Evolutionary conservation across 345 rosid genomes (phyloP).

Genomic region (Camelina laxa): DNA sequence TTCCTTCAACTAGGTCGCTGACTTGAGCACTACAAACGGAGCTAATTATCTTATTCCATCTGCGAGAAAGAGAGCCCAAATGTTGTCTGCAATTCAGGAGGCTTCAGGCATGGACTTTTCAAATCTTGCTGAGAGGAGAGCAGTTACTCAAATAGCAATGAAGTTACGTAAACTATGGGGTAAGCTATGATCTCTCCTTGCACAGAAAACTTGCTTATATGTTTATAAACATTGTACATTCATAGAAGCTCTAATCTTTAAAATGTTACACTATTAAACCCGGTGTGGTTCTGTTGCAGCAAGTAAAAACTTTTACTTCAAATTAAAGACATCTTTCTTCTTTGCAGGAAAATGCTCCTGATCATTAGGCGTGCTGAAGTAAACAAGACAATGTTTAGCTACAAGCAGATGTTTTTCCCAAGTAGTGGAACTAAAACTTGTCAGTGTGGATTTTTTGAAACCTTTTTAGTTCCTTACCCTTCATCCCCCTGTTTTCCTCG

Average conservation of each 20-base stretch:
- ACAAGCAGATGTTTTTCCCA: neutral
- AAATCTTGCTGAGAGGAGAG: slow-evolving; percentile 67
- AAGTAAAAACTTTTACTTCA: neutral
- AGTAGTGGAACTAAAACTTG: neutral
- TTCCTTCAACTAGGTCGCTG: slow-evolving; percentile 61
- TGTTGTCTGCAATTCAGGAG: slow-evolving; percentile 77
- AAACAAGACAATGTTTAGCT: slow-evolving; percentile 16
- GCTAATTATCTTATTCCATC: slow-evolving; percentile 63
- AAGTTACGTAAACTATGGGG: slow-evolving; percentile 81
- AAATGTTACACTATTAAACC: neutral
- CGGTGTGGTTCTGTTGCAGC: slow-evolving; percentile 3
- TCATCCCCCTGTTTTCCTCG: neutral
- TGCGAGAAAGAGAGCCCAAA: slow-evolving; percentile 61
- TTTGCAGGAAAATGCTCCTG: slow-evolving; percentile 29
- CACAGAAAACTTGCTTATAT: neutral
- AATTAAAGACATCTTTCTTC: neutral
- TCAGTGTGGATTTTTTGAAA: neutral
- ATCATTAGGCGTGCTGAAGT: slow-evolving; percentile 28
- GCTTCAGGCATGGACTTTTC: slow-evolving; percentile 70
- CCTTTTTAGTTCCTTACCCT: neutral
- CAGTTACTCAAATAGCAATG: slow-evolving; percentile 68
- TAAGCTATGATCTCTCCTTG: slow-evolving; percentile 46
- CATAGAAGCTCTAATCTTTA: slow-evolving; percentile 1
- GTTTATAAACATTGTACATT: slow-evolving; percentile 9
- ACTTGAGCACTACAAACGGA: slow-evolving; percentile 75